phyloP scores from a whole-genome alignment of 352 stramenopile species.

The Pythium phragmitis region DNA sequence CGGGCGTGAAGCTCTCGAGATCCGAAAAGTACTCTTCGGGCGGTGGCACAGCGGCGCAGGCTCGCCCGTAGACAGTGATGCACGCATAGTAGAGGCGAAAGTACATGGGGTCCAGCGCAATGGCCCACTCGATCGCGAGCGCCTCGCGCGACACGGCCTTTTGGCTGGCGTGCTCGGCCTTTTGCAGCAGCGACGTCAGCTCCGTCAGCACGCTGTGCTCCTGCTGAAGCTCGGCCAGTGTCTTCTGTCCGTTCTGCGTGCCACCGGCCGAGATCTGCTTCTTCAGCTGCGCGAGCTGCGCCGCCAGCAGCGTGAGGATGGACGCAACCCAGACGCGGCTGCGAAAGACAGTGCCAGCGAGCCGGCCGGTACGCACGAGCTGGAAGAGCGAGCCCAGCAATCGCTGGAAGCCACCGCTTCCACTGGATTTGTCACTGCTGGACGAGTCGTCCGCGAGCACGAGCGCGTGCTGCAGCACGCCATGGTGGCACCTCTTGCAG shows the following conservation, averaged over 20 bases:
- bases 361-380: slow-evolving; percentile 53
- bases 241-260: slow-evolving; percentile 71
- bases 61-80: slow-evolving; percentile 70
- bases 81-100: slow-evolving; percentile 74
- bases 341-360: slow-evolving; percentile 52
- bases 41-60: slow-evolving; percentile 53
- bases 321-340: slow-evolving; percentile 67
- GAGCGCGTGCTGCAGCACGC: slow-evolving; percentile 64
- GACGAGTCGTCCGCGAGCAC: slow-evolving; percentile 37
- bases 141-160: slow-evolving; percentile 53
- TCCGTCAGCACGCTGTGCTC: slow-evolving; percentile 57
- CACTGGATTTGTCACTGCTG: slow-evolving; percentile 24
- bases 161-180: slow-evolving; percentile 43
- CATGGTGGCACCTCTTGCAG: slow-evolving; percentile 71
- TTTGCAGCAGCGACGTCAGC: slow-evolving; percentile 49
- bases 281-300: slow-evolving; percentile 49
- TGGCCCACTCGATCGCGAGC: slow-evolving; percentile 60
- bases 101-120: slow-evolving; percentile 76
- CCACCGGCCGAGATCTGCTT: slow-evolving; percentile 51
- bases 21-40: slow-evolving; percentile 60
- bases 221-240: slow-evolving; percentile 41
- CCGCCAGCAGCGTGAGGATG: slow-evolving; percentile 43
- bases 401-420: slow-evolving; percentile 53
- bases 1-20: slow-evolving; percentile 44
- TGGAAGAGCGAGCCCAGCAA: slow-evolving; percentile 58